These are phyloP conservation scores for Ambrosiella cleistominuta DNA, from an alignment of 2,329 filamentous ascomycete species.

Conservation along the genomic window DNA sequence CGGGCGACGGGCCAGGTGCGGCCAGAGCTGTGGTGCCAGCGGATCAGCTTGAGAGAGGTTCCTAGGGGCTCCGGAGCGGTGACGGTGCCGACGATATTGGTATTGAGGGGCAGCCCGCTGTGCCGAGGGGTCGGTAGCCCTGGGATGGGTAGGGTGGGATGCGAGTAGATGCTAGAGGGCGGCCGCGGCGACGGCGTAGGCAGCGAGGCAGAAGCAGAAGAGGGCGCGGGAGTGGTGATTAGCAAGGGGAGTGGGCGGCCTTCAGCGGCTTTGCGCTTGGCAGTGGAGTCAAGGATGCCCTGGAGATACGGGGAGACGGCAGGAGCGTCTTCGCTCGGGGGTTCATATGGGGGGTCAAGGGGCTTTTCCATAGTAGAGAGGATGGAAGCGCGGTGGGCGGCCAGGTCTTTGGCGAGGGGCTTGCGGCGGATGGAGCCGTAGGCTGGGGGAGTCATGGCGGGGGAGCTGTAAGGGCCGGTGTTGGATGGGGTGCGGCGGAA, in stretches of 20 bases:
- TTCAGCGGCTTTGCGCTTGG: constrained; percentile 29
- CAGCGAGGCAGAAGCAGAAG: not conserved
- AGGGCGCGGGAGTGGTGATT: not conserved
- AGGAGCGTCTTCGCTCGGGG: constrained; percentile 43
- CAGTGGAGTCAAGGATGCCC: constrained; percentile 18
- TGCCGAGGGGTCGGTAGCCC: constrained; percentile 1
- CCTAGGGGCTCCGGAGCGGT: not conserved
- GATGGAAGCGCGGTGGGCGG: constrained; percentile 2
- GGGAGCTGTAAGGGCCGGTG: not conserved
- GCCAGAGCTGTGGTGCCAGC: constrained; percentile 7
- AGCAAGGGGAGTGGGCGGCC: not conserved
- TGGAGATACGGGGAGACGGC: constrained; percentile 39
- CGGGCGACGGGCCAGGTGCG: constrained; percentile 10
- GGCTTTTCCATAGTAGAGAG: constrained; percentile 3
- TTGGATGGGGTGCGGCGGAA: not conserved
- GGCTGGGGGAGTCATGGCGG: constrained; percentile 10
- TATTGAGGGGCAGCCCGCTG: constrained; percentile 2
- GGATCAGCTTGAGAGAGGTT: constrained; percentile 7
- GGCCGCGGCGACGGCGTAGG: not conserved
- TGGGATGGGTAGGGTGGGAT: not conserved
- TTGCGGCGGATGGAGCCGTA: constrained; percentile 5
- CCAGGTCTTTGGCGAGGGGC: constrained; percentile 7
- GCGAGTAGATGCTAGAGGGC: not conserved
- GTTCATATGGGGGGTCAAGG: constrained; percentile 18
- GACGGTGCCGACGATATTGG: constrained; percentile 9